These are phyloP conservation scores for Malassezia brasiliensis DNA, from an alignment of 1,284 basidiomycete genomes.

Conservation along the genomic window DNA sequence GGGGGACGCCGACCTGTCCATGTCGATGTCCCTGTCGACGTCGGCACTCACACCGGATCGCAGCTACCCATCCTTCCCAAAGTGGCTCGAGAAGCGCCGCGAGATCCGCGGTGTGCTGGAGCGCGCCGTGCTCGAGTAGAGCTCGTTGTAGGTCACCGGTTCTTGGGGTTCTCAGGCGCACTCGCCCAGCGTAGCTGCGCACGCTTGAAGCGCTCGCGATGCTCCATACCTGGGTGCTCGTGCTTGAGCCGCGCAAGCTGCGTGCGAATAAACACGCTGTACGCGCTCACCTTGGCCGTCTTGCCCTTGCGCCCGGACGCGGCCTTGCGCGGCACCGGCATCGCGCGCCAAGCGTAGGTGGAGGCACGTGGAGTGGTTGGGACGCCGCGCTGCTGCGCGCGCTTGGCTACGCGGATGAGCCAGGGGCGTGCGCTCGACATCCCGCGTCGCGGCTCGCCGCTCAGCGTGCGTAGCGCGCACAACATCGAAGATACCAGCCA, in stretches of 20 bases:
- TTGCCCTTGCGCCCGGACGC: not conserved
- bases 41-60: constrained; percentile 14
- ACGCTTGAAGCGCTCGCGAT: constrained; percentile 41
- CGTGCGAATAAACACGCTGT: constrained; percentile 30
- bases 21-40: constrained; percentile 18
- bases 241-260: constrained; percentile 33
- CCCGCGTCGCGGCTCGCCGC: not conserved
- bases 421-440: not conserved
- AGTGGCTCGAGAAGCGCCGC: constrained; percentile 37
- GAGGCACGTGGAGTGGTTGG: not conserved
- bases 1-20: constrained; percentile 3
- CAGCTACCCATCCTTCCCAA: constrained; percentile 37
- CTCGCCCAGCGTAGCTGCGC: constrained; percentile 27
- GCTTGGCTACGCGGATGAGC: not conserved
- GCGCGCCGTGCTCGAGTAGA: constrained; percentile 24
- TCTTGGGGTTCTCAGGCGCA: not conserved
- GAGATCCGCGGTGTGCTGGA: constrained; percentile 38
- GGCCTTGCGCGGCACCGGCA: not conserved
- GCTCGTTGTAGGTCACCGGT: not conserved
- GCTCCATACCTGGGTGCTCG: constrained; percentile 29
- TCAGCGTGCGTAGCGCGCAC: not conserved
- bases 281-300: constrained; percentile 4
- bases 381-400: not conserved
- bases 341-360: not conserved
- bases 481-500: too few relatives aligned